Percentiles rank a stretch among this genome's conserved stretches.
phyloP scores from a whole-genome alignment of 257 asterid genomes.

The Jacaranda copaia region DNA sequence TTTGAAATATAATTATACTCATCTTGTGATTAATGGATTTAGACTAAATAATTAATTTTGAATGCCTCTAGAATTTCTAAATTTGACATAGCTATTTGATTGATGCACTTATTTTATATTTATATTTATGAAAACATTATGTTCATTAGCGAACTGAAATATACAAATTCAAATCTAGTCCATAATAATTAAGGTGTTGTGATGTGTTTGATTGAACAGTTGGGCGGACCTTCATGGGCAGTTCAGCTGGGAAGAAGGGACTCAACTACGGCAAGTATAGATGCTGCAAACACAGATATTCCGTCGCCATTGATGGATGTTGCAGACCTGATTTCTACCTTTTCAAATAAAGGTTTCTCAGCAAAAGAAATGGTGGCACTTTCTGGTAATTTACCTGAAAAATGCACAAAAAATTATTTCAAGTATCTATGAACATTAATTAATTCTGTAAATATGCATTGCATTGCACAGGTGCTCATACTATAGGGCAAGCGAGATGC shows the following conservation, averaged over 20 bases:
- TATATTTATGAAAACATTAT: no score
- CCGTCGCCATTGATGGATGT: conserved; percentile 64
- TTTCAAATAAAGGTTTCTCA: conserved; percentile 64
- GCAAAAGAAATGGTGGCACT: conserved; percentile 68
- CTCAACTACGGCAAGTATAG: conserved; percentile 62
- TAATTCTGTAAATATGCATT: no score
- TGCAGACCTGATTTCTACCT: conserved; percentile 52
- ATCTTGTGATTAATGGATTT: no score
- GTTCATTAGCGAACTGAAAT: no score
- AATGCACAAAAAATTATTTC: no score
- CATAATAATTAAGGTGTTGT: background rate
- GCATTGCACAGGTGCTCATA: conserved; percentile 56
- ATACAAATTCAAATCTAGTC: no score
- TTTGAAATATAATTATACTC: no score
- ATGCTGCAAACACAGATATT: conserved; percentile 56
- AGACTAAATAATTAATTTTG: no score
- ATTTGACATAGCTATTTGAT: no score
- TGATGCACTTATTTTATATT: no score
- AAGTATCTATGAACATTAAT: no score
- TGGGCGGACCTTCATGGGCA: conserved; percentile 70
- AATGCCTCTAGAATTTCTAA: no score
- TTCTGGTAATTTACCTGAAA: conserved; percentile 44
- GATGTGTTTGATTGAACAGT: conserved; percentile 31
- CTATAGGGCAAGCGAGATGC: conserved; percentile 73
- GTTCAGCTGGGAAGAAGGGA: conserved; percentile 70